Evolutionary conservation across 495 filamentous ascomycete species (phyloP).

Genomic region (Copromyces sp.): DNA sequence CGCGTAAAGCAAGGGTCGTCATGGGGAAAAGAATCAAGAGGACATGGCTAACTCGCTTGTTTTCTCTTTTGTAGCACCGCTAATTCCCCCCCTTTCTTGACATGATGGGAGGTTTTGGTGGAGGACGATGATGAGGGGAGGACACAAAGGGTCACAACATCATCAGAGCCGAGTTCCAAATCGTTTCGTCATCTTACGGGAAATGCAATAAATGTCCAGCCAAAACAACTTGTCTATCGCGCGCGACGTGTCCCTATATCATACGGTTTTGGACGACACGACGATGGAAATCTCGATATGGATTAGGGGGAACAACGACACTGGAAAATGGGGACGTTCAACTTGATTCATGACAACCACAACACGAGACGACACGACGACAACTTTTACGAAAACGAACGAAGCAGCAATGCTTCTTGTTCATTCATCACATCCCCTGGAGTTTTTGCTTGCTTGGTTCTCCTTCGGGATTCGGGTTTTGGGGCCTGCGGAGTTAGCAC

Average conservation of each 20-base stretch:
- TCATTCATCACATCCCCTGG: not conserved
- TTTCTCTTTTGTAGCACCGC: conserved; percentile 16
- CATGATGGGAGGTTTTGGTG: not conserved
- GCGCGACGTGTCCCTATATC: not conserved
- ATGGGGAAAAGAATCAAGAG: not conserved
- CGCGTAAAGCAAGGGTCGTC: not conserved
- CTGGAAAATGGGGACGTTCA: not conserved
- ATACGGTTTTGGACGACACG: not conserved
- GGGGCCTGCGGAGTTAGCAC: not conserved
- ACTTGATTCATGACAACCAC: not conserved
- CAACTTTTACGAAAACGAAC: not conserved
- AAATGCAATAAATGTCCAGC: conserved; percentile 1
- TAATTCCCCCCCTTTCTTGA: conserved; percentile 11
- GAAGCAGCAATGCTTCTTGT: not conserved
- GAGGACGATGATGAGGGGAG: conserved; percentile 2
- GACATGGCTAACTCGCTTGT: conserved; percentile 2
- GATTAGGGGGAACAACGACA: not conserved
- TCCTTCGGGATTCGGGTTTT: not conserved
- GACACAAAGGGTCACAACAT: not conserved
- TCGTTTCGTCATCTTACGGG: conserved; percentile 1
- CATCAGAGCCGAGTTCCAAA: not conserved
- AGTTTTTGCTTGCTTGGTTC: not conserved
- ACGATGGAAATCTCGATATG: not conserved
- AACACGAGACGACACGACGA: not conserved
- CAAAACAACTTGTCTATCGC: not conserved